Base-by-base conservation (phyloP, 108 stramenopile species). In the Skeletonema tropicum region DNA sequence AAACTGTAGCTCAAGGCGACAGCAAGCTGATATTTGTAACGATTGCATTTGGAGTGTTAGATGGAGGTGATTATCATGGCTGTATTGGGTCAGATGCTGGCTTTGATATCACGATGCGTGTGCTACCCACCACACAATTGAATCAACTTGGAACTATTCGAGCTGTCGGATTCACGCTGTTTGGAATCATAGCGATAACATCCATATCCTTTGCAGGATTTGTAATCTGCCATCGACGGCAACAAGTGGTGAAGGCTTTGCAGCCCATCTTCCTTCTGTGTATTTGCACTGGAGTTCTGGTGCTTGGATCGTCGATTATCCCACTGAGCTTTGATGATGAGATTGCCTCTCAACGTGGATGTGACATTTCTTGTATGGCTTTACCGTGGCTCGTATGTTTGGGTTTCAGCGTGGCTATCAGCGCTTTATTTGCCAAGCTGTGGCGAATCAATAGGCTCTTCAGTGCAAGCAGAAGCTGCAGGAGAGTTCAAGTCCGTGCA, bases 401-500 rank as follows among this genome's bases (percentile, higher is more conserved):
- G 17, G 81, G 81, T 2, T 76, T 76, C 46, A 35, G 48, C 32
- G 36, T 81, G 32, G 60, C 33, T 29, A 69, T 81, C 68, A 60
- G 68, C 13, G 73, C 73, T 21, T 75, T 81, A 10, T 74, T 74
- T 60, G 29, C 60, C 15, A 81, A 81, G 66, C 46, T 71, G 9
- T 74, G 72, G 80, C 38, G 80, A n/a, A 49, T 81, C 26, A 81
- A 81, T 46, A 60, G 23, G 60, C 35, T 81, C 11, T 41, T 77
- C n/a, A 8, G 36, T 26, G 33, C 55, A 6, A 48, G 57, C 63
- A 64, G n/a, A 11, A 15, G n/a, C 4, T 70, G 61, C 3, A 52
- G 69, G 31, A 52, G 63, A 32, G 69, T 70, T 63, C 60, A 61
- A 70, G 69, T 70, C 13, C 32, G 59, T 15, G 69, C 15, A 17